Evolutionary conservation across 805 yeast genomes (phyloP), one percentile per base, ranked within the genome.

Genomic region (Nakazawaea wickerhamii): DNA sequence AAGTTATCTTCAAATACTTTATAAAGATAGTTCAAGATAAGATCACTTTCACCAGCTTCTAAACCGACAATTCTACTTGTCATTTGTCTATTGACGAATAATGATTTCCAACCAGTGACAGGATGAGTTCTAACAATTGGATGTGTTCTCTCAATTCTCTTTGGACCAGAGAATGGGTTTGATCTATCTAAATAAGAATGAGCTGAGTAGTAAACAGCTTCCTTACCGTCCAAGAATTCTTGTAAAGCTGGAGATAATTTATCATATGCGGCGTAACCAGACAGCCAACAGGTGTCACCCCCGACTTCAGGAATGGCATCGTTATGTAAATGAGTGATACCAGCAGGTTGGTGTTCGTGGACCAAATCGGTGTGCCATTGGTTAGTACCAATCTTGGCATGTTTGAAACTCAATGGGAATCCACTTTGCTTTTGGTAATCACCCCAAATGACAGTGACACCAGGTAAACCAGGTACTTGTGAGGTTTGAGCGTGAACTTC

Each of bases 51-150:
- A 38, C 61, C 73, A 19, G 70, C 68, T 41, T 71, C 68, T 41
- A 77, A 63, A 0, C 80, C 83, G 7, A 70, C 68, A 44, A 77
- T 77, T 46, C 75, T 64, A 34, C 54, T 62, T 11, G 80, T 76
- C 68, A 68, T 67, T 17, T 65, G 60, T 37, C 77, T 66, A 58
- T 77, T 76, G 33, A 77, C 75, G 46, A 63, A 78, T 48, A 79
- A 59, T 1, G 79, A 62, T 58, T 79, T 79, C 75, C 77, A 68
- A 34, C 82, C 82, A 22, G 84, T 78, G 11, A 71, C 80, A 8
- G 85, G 84, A 50, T 80, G 80, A 30, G 82, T 75, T 61, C 84
- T 70, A 27, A 79, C 70, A 20, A 79, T 49, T 3, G 83, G 84
- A 58, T 79, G 85, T 45, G 68, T 73, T 57, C 80, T 68, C 49